Percentiles rank a stretch among this genome's conserved stretches.
phyloP scores from a whole-genome alignment of 768 basidiomycete genomes.

The Mycena polygramma region DNA sequence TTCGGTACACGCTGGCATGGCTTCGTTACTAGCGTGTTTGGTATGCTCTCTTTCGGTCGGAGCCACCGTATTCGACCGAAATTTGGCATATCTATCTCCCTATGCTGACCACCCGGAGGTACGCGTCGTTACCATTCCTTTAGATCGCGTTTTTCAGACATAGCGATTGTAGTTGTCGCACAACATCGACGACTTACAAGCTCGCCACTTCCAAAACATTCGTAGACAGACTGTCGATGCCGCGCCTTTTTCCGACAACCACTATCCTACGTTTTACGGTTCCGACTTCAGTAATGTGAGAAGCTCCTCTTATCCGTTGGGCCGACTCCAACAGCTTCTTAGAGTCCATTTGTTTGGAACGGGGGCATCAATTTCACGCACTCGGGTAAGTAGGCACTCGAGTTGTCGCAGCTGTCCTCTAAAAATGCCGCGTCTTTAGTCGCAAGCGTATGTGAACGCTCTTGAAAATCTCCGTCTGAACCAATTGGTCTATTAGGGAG shows the following conservation, averaged over 20 bases:
- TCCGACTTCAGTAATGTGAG: slow-evolving; percentile 62
- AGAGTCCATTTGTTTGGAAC: slow-evolving; percentile 63
- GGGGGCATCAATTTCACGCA: slow-evolving; percentile 67
- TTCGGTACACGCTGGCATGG: neutral
- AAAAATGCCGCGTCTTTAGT: slow-evolving; percentile 45
- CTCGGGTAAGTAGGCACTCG: slow-evolving; percentile 46
- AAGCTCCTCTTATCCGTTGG: neutral
- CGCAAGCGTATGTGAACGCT: slow-evolving; percentile 55
- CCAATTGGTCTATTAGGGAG: slow-evolving; percentile 53
- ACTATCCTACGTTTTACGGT: slow-evolving; percentile 64
- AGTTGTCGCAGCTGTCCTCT: neutral
- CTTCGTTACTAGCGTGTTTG: slow-evolving; percentile 27
- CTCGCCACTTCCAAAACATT: slow-evolving; percentile 50
- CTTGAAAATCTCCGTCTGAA: neutral
- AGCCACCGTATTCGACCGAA: slow-evolving; percentile 50
- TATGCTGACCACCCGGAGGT: slow-evolving; percentile 52
- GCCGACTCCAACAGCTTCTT: slow-evolving; percentile 4
- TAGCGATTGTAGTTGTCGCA: slow-evolving; percentile 50
- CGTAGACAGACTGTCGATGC: slow-evolving; percentile 54
- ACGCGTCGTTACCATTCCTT: slow-evolving; percentile 15
- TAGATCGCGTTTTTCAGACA: slow-evolving; percentile 1
- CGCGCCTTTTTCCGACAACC: slow-evolving; percentile 58
- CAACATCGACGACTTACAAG: slow-evolving; percentile 52
- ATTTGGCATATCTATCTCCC: slow-evolving; percentile 57
- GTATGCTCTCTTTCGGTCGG: slow-evolving; percentile 31